These are phyloP conservation scores for Chlorophyllum brunneum DNA, from an alignment of 768 basidiomycete genomes.

Conservation along the genomic window DNA sequence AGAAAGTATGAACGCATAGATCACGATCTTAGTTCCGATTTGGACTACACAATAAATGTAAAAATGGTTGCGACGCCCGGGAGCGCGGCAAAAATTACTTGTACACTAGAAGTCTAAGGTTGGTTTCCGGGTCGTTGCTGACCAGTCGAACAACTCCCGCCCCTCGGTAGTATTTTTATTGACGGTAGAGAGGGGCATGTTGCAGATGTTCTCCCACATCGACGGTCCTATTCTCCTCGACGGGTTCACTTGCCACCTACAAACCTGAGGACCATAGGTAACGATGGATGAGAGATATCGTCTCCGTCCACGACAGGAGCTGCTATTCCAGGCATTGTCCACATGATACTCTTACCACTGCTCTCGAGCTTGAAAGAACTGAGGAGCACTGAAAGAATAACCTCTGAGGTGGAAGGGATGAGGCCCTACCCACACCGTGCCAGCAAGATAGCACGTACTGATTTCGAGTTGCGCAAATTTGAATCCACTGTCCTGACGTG, in stretches of 20 bases:
- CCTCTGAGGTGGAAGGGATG: slow-evolving; percentile 14
- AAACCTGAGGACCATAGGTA: background rate
- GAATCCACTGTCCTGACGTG: background rate
- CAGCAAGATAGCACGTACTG: background rate
- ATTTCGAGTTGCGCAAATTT: slow-evolving; percentile 2
- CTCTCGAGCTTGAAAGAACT: slow-evolving; percentile 7
- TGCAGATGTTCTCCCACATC: no score
- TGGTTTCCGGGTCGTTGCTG: no score
- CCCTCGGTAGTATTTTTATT: no score
- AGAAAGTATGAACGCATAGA: no score
- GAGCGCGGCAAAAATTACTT: no score
- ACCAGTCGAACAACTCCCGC: no score
- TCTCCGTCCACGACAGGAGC: background rate
- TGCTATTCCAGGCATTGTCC: slow-evolving; percentile 9
- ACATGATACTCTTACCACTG: slow-evolving; percentile 6
- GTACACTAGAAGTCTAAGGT: no score
- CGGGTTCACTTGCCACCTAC: background rate
- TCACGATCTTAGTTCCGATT: no score
- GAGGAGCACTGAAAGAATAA: slow-evolving; percentile 13
- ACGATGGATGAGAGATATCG: background rate
- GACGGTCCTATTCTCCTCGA: no score
- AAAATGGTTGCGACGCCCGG: no score
- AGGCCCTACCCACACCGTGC: background rate
- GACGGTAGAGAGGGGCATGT: no score
- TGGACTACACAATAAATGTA: no score